These are phyloP conservation scores for Podochytrium sp. DNA, from an alignment of 192 early-diverging fungal species.

Conservation along the genomic window DNA sequence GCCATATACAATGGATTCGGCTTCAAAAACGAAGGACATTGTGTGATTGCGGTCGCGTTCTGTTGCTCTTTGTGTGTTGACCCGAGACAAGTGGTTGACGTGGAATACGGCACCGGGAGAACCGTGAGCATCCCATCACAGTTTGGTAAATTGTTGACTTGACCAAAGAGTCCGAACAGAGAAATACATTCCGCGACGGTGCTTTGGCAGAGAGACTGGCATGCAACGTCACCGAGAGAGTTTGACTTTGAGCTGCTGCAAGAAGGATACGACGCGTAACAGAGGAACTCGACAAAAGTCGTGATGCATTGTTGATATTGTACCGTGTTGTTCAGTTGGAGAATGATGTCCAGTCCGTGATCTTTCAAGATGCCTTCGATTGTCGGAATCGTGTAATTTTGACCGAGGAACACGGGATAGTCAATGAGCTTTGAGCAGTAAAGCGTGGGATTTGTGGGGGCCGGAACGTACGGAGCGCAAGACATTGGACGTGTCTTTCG, in stretches of 20 bases:
- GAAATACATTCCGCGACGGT: background rate
- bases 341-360: background rate
- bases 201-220: background rate
- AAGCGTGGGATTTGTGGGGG: no score
- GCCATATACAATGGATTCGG: background rate
- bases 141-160: background rate
- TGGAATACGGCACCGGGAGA: background rate
- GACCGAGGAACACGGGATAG: background rate
- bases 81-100: background rate
- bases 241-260: background rate
- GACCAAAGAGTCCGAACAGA: background rate
- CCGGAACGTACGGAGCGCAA: no score
- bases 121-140: background rate
- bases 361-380: background rate
- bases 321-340: background rate
- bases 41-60: background rate
- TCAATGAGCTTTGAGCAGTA: background rate
- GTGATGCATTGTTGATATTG: background rate
- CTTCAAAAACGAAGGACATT: background rate
- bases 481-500: no score
- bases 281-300: background rate
- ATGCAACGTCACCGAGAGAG: background rate
- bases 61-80: background rate
- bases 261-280: background rate
- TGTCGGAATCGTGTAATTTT: background rate